Conservation (phyloP, 768 basidiomycete species). For the Paxillus rubicundulus region DNA sequence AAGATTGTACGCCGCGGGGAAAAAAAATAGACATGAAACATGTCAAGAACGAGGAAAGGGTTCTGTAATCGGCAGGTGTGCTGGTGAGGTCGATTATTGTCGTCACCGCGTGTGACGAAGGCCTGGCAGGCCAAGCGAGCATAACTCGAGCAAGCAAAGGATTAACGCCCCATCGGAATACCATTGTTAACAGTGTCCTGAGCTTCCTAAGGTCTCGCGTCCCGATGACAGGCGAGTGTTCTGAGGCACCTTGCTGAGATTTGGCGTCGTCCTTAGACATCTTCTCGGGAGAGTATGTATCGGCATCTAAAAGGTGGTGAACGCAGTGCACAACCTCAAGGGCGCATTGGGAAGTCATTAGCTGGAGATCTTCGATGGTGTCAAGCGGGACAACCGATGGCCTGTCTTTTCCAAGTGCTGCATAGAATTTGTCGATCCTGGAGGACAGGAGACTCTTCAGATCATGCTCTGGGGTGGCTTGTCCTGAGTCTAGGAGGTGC, state of each 20-base stretch:
- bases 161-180: conserved; percentile 71
- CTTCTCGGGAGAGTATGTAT: background rate
- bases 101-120: conserved; percentile 18
- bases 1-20: conserved; percentile 47
- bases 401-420: conserved; percentile 6
- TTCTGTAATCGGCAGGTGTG: conserved; percentile 40
- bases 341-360: conserved; percentile 55
- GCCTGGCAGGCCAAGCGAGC: conserved; percentile 37
- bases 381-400: conserved; percentile 2
- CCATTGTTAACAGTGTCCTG: conserved; percentile 61
- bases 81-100: conserved; percentile 46
- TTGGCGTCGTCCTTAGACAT: background rate
- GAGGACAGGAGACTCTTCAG: conserved; percentile 6
- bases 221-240: conserved; percentile 43
- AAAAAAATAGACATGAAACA: conserved; percentile 53
- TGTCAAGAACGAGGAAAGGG: conserved; percentile 42
- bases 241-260: background rate
- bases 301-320: conserved; percentile 41
- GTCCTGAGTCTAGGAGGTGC: conserved; percentile 11
- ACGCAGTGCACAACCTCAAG: conserved; percentile 47
- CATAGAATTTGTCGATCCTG: conserved; percentile 16
- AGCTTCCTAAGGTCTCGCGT: conserved; percentile 64
- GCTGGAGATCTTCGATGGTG: conserved; percentile 44
- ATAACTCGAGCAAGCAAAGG: conserved; percentile 47
- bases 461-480: background rate